These are phyloP conservation scores for Skeletonema marinoi DNA, from an alignment of 108 stramenopile genomes.

Conservation along the genomic window DNA sequence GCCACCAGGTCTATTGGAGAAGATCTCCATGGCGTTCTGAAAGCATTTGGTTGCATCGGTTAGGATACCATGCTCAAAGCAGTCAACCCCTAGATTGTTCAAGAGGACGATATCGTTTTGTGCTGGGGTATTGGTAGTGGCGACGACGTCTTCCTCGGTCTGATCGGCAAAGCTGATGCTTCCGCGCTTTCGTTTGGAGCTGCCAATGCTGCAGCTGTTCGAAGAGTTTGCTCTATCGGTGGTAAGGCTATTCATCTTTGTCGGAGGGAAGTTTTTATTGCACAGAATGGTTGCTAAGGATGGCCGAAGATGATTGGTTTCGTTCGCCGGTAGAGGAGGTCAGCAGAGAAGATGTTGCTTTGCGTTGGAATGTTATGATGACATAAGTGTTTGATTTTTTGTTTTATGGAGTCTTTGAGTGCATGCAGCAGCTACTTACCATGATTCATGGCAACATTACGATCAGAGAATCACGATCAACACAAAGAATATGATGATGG, in stretches of 20 bases:
- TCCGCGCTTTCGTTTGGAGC: not conserved
- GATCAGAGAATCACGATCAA: too few species aligned
- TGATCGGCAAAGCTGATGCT: not conserved
- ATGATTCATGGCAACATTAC: too few species aligned
- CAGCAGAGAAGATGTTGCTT: too few species aligned
- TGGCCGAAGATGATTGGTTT: not conserved
- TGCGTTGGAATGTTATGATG: too few species aligned
- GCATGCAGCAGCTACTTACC: too few species aligned
- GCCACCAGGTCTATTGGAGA: not conserved
- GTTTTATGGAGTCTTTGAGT: too few species aligned
- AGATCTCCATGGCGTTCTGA: constrained; percentile 7
- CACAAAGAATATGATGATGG: too few species aligned
- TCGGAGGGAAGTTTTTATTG: not conserved
- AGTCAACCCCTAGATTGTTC: constrained; percentile 23
- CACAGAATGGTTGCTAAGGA: not conserved
- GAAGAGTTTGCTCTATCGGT: not conserved
- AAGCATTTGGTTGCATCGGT: constrained; percentile 18
- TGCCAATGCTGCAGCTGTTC: not conserved
- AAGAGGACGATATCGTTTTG: constrained; percentile 3
- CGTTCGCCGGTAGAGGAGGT: not conserved
- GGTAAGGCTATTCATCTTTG: not conserved
- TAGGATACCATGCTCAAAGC: constrained; percentile 7
- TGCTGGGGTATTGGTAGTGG: not conserved
- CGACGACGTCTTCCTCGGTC: not conserved
- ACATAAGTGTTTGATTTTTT: too few species aligned